These are phyloP conservation scores for Gastrodia elata DNA, from an alignment of 106 monocot species.

Conservation along the genomic window DNA sequence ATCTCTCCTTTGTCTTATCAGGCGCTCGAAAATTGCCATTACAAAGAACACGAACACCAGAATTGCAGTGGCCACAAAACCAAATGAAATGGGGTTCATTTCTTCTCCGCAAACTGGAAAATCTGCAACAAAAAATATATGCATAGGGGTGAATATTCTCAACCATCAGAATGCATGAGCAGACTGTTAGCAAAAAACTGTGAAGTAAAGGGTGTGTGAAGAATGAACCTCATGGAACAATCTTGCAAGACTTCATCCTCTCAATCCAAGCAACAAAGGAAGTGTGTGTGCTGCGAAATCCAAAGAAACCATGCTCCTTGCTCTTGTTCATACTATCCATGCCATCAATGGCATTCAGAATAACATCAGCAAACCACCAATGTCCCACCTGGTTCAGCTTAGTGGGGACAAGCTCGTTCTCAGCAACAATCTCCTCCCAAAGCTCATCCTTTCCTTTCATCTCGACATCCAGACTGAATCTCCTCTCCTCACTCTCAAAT, in stretches of 20 bases:
- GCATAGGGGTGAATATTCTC: too few relatives aligned
- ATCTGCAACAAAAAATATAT: too few relatives aligned
- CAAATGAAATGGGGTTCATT: constrained; percentile 55
- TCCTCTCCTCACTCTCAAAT: constrained; percentile 29
- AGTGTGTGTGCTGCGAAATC: constrained; percentile 45
- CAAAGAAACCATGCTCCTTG: constrained; percentile 79
- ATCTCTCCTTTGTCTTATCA: constrained; percentile 40
- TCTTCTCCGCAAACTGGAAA: too few relatives aligned
- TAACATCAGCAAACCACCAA: constrained; percentile 40
- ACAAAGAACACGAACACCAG: constrained; percentile 63
- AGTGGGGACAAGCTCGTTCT: constrained; percentile 36
- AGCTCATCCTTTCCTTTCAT: constrained; percentile 63
- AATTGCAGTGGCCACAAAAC: constrained; percentile 63
- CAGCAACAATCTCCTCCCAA: constrained; percentile 57
- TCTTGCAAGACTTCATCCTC: constrained; percentile 63
- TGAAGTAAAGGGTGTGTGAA: too few relatives aligned
- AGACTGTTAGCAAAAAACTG: too few relatives aligned
- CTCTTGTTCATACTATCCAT: constrained; percentile 79
- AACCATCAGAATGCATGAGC: too few relatives aligned
- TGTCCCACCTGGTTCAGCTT: constrained; percentile 36
- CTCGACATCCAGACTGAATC: constrained; percentile 41
- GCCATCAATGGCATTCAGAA: constrained; percentile 15
- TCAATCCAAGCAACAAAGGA: constrained; percentile 61
- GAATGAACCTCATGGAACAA: constrained; percentile 41
- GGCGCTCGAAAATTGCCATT: constrained; percentile 66